A percentile compares a stretch with the other conserved stretches of the same genome.
Evolutionary conservation across 768 basidiomycete genomes (phyloP).

Genomic region (Cyathus striatus): DNA sequence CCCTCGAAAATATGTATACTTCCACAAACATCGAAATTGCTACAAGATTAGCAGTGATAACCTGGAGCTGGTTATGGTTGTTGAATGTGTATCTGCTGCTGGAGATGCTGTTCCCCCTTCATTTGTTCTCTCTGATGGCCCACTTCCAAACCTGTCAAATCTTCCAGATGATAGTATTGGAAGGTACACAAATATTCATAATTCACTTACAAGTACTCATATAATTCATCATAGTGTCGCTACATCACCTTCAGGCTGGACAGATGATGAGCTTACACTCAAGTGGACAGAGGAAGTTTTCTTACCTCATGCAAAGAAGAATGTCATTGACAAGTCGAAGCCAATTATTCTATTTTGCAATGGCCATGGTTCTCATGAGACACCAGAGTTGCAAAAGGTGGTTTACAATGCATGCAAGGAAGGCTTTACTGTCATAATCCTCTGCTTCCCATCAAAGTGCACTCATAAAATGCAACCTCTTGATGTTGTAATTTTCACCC

Average conservation of each 20-base stretch:
- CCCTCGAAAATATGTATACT: conserved; percentile 8
- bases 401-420: conserved; percentile 1
- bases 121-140: conserved; percentile 20
- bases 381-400: background rate
- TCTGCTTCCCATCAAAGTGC: conserved; percentile 28
- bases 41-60: conserved; percentile 23
- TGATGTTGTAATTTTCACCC: conserved; percentile 32
- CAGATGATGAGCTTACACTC: conserved; percentile 17
- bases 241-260: conserved; percentile 40
- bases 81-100: conserved; percentile 31
- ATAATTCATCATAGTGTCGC: too few species aligned
- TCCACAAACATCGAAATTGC: background rate
- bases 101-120: conserved; percentile 18
- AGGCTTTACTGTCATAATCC: conserved; percentile 22
- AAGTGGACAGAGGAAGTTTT: too few species aligned
- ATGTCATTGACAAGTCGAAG: too few species aligned
- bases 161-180: conserved; percentile 1
- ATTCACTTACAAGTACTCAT: conserved; percentile 10
- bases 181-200: background rate
- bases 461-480: conserved; percentile 37
- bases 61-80: conserved; percentile 33
- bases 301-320: too few species aligned
- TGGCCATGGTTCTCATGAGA: background rate
- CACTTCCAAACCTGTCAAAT: conserved; percentile 5
- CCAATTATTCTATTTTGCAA: background rate